Evolutionary conservation across 495 filamentous ascomycete species (phyloP), one percentile per base, ranked within the genome.

Genomic region (Lindgomyces ingoldianus): DNA sequence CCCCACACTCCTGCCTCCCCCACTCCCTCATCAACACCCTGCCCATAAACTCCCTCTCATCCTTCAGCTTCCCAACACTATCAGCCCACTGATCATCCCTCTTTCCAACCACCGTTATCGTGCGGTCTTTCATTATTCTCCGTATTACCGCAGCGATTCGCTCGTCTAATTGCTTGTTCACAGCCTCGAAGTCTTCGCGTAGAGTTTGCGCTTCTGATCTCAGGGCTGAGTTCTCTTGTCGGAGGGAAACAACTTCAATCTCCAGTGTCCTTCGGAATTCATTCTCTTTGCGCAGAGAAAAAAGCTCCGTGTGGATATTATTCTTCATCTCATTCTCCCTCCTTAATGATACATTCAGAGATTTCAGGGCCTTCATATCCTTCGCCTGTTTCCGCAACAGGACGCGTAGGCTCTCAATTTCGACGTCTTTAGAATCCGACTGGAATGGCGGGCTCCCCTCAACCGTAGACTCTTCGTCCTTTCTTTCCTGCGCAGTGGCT

Each of bases 1-100:
- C 64, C 12, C 74, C 73, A 29, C 55, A 47, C 54, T 75, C 74
- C 48, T 73, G 70, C 45, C 64, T 66, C 8, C 74, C 75, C 74
- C 75, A 75, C 53, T 71, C 64, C 50, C 65, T 50, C 69, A 74
- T 53, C 54, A 77, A 47, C 45, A 70, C 67, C 62, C 68, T 65
- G 4, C 64, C 65, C 69, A 73, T 73, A 11, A 67, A 29, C 46
- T 69, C 54, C 49, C 68, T 47, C 65, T 76, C 74, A 30, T 59
- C 56, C 45, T 70, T 24, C 61, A 62, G 21, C 51, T 65, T 59
- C 30, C 61, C 61, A 22, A 72, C 29, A n/a, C 29, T 57, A 25
- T 61, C 58, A 9, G 29, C 57, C 70, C 68, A 70, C 60, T 67
- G 53, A 16, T 60, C 60, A 55, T 72, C 70, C 26, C 70, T 22